phyloP scores from a whole-genome alignment of 352 stramenopile species.

The Halophytophthora polymorphica region DNA sequence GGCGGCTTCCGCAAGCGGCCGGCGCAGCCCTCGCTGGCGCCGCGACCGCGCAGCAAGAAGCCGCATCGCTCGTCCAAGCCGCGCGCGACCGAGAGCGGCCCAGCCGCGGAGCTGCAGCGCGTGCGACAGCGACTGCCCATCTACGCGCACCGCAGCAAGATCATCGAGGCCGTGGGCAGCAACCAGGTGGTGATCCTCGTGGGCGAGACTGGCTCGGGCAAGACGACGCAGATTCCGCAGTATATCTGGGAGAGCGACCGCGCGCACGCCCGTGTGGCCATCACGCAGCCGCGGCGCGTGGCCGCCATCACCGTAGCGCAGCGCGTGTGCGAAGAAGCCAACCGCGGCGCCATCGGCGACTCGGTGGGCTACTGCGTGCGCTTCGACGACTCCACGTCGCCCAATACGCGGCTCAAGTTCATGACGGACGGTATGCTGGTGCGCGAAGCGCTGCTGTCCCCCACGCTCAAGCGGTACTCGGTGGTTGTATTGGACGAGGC shows the following conservation, averaged over 20 bases:
- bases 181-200: conserved; percentile 86
- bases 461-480: conserved; percentile 74
- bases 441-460: conserved; percentile 73
- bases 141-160: conserved; percentile 62
- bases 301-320: conserved; percentile 83
- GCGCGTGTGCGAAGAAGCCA: conserved; percentile 70
- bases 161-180: conserved; percentile 55
- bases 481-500: conserved; percentile 87
- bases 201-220: conserved; percentile 88
- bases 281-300: conserved; percentile 80
- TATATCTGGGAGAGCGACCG: conserved; percentile 77
- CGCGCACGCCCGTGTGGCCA: conserved; percentile 47
- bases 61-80: conserved; percentile 14
- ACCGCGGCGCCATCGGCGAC: conserved; percentile 41
- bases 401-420: conserved; percentile 92
- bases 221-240: conserved; percentile 90
- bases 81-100: conserved; percentile 4
- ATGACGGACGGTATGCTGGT: conserved; percentile 93
- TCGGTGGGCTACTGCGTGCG: conserved; percentile 92
- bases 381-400: conserved; percentile 92
- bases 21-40: neutral
- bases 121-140: conserved; percentile 70
- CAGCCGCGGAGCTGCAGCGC: conserved; percentile 46
- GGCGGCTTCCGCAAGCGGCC: conserved; percentile 13
- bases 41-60: conserved; percentile 28